Evolutionary conservation across 192 early-diverging fungal species (phyloP).

Genomic region (Linderina pennispora): DNA sequence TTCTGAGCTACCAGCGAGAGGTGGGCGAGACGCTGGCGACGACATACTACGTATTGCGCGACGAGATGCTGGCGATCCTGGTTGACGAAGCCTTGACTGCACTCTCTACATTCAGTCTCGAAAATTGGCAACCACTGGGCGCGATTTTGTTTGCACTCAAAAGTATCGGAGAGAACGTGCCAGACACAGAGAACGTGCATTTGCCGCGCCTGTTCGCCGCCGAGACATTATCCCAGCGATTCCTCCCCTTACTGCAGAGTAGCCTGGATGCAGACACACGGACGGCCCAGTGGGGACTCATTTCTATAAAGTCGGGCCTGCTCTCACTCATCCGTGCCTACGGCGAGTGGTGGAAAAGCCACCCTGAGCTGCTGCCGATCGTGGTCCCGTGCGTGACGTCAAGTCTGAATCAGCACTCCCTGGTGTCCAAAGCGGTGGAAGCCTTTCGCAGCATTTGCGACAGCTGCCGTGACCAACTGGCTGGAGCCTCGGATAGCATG

Average conservation of each 20-base stretch:
- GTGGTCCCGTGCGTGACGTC: slow-evolving; percentile 61
- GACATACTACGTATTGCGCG: slow-evolving; percentile 59
- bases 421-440: slow-evolving; percentile 56
- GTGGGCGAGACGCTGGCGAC: slow-evolving; percentile 68
- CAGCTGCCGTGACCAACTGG: slow-evolving; percentile 58
- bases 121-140: slow-evolving; percentile 44
- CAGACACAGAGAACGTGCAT: slow-evolving; percentile 44
- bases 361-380: slow-evolving; percentile 52
- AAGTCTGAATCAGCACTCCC: slow-evolving; percentile 48
- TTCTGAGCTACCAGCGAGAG: slow-evolving; percentile 59
- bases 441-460: slow-evolving; percentile 67
- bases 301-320: slow-evolving; percentile 12
- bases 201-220: slow-evolving; percentile 57
- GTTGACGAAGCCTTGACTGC: slow-evolving; percentile 15
- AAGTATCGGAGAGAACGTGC: slow-evolving; percentile 61
- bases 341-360: slow-evolving; percentile 61
- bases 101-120: slow-evolving; percentile 18
- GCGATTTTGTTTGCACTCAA: slow-evolving; percentile 60
- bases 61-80: slow-evolving; percentile 49
- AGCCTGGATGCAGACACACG: slow-evolving; percentile 13
- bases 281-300: slow-evolving; percentile 20
- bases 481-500: slow-evolving; percentile 52
- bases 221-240: slow-evolving; percentile 22
- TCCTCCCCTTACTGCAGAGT: slow-evolving; percentile 40
- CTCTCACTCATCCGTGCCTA: slow-evolving; percentile 51